Conservation (phyloP, 1,284 basidiomycete genomes). For the Malassezia yamatoensis region DNA sequence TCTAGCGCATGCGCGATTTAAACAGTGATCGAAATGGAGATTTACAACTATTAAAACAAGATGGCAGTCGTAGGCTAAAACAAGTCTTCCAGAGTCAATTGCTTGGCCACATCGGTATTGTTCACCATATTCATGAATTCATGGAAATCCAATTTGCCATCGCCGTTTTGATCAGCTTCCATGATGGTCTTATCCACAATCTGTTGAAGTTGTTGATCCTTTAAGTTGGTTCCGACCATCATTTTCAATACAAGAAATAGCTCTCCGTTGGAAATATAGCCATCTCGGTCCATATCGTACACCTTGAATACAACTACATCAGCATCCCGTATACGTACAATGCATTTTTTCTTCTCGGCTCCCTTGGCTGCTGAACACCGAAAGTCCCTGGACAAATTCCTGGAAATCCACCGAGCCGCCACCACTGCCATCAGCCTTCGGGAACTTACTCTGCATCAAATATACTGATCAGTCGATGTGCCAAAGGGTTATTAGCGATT, state of each 20-base stretch:
- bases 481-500: slow-evolving; percentile 93
- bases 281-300: slow-evolving; percentile 95
- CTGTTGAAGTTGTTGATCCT: slow-evolving; percentile 98
- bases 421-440: slow-evolving; percentile 54
- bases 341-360: slow-evolving; percentile 90
- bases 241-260: slow-evolving; percentile 96
- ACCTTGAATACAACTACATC: slow-evolving; percentile 85
- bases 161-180: slow-evolving; percentile 94
- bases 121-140: slow-evolving; percentile 95
- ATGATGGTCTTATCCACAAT: slow-evolving; percentile 99
- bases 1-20: slow-evolving; percentile 18
- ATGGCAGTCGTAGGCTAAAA: neutral
- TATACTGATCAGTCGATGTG: slow-evolving; percentile 95
- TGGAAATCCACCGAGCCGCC: slow-evolving; percentile 98
- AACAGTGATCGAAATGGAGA: neutral
- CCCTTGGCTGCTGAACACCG: slow-evolving; percentile 91
- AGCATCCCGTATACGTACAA: slow-evolving; percentile 56
- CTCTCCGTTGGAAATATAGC: slow-evolving; percentile 96
- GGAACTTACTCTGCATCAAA: slow-evolving; percentile 76
- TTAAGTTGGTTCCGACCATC: slow-evolving; percentile 99
- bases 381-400: slow-evolving; percentile 93
- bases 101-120: slow-evolving; percentile 94
- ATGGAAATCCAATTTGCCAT: slow-evolving; percentile 91
- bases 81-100: slow-evolving; percentile 77
- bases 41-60: slow-evolving; percentile 4